Evolutionary conservation across 73 alveolate species (phyloP).

Genomic region (Paramecium caudatum): DNA sequence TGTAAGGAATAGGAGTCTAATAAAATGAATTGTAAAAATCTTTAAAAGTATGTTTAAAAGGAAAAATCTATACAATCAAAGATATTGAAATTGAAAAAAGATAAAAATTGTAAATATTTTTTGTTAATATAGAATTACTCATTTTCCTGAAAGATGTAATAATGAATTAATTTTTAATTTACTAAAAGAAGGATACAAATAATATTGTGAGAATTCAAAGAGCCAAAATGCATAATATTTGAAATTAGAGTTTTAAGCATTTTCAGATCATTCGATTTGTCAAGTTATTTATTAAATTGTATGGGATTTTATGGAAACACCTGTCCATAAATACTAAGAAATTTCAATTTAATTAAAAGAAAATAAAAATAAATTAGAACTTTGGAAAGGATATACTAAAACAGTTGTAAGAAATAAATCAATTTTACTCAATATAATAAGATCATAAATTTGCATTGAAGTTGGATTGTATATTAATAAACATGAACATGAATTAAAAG

Average conservation of each 20-base stretch:
- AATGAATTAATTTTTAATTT: slow-evolving; percentile 20
- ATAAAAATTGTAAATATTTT: background rate
- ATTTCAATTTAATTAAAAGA: background rate
- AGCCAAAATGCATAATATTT: background rate
- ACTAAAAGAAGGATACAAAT: background rate
- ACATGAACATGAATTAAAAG: background rate
- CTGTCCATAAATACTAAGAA: background rate
- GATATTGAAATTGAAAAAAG: background rate
- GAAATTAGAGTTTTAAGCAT: slow-evolving; percentile 38
- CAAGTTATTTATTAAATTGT: slow-evolving; percentile 6
- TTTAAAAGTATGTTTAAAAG: background rate
- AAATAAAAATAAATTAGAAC: background rate
- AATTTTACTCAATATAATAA: background rate
- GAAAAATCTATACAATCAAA: background rate
- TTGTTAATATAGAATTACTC: background rate
- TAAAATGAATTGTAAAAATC: background rate
- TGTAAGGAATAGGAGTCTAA: background rate
- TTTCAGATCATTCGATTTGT: background rate
- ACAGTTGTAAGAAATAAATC: slow-evolving; percentile 1
- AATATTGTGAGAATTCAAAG: background rate
- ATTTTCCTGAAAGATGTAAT: background rate
- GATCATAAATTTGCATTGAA: background rate
- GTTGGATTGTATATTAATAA: background rate
- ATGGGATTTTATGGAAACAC: slow-evolving; percentile 38
- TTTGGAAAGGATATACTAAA: background rate